Percentiles rank a stretch among this genome's conserved stretches.
Conservation (phyloP, 2,329 filamentous ascomycete genomes). For the Pezicula neosporulosa region DNA sequence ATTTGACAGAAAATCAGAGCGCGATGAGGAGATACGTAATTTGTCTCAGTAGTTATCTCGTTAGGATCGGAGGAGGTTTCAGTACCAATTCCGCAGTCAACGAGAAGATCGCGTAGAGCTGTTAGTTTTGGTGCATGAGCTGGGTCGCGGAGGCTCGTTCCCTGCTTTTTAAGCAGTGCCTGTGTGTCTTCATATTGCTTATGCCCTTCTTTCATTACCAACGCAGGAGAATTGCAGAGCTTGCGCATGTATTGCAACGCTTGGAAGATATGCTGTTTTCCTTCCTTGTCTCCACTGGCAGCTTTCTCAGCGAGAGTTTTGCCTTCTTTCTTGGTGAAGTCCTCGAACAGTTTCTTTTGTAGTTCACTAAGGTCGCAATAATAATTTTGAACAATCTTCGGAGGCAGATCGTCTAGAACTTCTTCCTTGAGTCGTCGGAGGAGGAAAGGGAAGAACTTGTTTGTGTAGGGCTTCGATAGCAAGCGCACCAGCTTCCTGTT, state of each 20-base stretch:
- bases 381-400: slow-evolving; percentile 98
- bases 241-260: slow-evolving; percentile 99
- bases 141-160: slow-evolving; percentile 79
- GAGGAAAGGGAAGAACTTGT: slow-evolving; percentile 95
- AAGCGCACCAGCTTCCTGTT: slow-evolving; percentile 93
- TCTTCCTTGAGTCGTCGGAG: slow-evolving; percentile 96
- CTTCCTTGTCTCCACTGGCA: slow-evolving; percentile 80
- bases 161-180: slow-evolving; percentile 71
- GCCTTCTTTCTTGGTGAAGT: slow-evolving; percentile 91
- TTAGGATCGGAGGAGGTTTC: slow-evolving; percentile 45
- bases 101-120: slow-evolving; percentile 84
- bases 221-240: slow-evolving; percentile 92
- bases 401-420: slow-evolving; percentile 90
- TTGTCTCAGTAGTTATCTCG: slow-evolving; percentile 54
- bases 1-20: slow-evolving; percentile 98
- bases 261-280: slow-evolving; percentile 98
- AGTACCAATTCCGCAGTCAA: slow-evolving; percentile 96
- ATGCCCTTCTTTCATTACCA: slow-evolving; percentile 94
- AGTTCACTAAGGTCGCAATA: slow-evolving; percentile 97
- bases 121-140: slow-evolving; percentile 89
- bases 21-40: slow-evolving; percentile 92
- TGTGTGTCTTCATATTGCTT: slow-evolving; percentile 88
- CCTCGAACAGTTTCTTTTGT: slow-evolving; percentile 92
- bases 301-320: slow-evolving; percentile 84
- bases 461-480: slow-evolving; percentile 99